Base-by-base conservation (phyloP, 257 asterid genomes). In the Cinchona pubescens region DNA sequence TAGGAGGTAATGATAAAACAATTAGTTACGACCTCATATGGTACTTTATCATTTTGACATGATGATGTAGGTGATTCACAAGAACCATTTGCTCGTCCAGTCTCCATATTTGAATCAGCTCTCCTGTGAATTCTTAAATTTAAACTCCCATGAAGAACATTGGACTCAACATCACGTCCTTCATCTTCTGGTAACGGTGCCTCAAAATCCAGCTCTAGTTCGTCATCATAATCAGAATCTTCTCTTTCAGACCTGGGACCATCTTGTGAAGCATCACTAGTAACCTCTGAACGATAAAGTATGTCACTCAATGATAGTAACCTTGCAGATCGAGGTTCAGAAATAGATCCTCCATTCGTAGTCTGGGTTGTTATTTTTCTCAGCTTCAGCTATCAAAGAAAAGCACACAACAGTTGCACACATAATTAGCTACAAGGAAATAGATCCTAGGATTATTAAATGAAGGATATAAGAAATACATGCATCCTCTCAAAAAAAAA, bases 141-240 rank as follows among this genome's bases (percentile, higher is more conserved):
- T 75, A 92, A 81, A 80, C 90, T 89, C 85, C 96, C 92, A 14
- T 83, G 94, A 77, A 83, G 83, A 76, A 84, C 72, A 85, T 84
- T 71, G 35, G 88, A 61, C 75, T 85, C 96, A 69, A 61, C 75
- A 74, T 85, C 94, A 65, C 72, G 88, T 74, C 81, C 89, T 75
- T 87, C 98, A 60, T 87, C 85, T 53, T 87, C 85, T 59, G 94
- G 79, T 69, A 85, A 49, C 78, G 96, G 79, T 71, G 97, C 79
- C 81, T 87, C 98, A 85, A 88, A 88, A 84, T 89, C 96, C 79
- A 90, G 79, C 83, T 95, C 97, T 64, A 91, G 79, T 72, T 87
- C 98, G 65, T 90, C 98, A 38, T 90, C 97, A 74, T 86, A 90
- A 76, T 93, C 97, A 48, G 97, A 92, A 82, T 90, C 97, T 76